Base-by-base conservation (phyloP, 495 filamentous ascomycete genomes). In the Amniculicola lignicola region DNA sequence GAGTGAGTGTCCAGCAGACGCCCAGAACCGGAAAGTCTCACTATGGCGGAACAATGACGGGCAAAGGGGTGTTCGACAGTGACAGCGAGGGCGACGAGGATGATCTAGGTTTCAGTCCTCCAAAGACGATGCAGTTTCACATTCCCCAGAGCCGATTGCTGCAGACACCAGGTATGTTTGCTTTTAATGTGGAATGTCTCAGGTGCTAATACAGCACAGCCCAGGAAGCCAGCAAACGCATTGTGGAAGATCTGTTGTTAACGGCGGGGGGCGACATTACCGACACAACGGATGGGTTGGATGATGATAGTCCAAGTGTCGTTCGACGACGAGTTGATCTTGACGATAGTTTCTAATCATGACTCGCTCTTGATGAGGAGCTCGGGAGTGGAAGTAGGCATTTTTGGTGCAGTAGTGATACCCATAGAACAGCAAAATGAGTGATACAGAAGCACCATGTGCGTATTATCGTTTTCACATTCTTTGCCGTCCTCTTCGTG, bases 41-140 rank as follows among this genome's bases (percentile, higher is more conserved):
- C 4, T 59, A 49, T 19, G 3, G 45, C 19, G 3, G 29, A 6
- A 18, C 37, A 9, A 54, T 38, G 6, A 21, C 24, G 35, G 49
- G 40, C 0, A 39, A 25, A 16, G 54, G 42, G 0, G 45, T 56
- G 11, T 62, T 63, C 40, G 59, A 53, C 46, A 62, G 43, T 37
- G 67, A 69, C 29, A 61, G 57, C 36, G 72, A 75, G 2, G 79
- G 83, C 35, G 81, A 80, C 37, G 76, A 75, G 7, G 80, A 77
- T 1, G 73, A 72, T 9, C 58, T 81, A 11, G 88, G 82, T 0
- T 81, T 90, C 61, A 95, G 89, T 64, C 93, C 94, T 29, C 93
- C 93, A 0, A 96, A 96, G 73, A 99, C 93, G 22, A 95, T 99
- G 69, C 90, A 96, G 66, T 99, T 99, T 67, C 86, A 89, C 63